phyloP scores from a whole-genome alignment of 192 early-diverging fungal species.

The Phlyctochytrium arcticum region DNA sequence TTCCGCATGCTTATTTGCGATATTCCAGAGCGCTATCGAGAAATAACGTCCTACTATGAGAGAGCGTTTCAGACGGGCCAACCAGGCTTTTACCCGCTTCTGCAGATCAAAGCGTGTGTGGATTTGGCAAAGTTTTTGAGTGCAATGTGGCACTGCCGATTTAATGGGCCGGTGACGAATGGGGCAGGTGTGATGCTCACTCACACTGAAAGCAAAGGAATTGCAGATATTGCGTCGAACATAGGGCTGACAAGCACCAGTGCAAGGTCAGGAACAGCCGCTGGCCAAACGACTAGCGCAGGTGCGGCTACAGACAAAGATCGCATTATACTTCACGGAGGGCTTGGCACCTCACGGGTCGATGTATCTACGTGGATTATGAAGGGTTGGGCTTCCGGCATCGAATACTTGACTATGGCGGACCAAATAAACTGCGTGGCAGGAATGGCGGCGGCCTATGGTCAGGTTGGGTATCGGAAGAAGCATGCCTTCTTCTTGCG shows the following conservation, averaged over 20 bases:
- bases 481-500: constrained; percentile 74
- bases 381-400: constrained; percentile 44
- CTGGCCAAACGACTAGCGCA: neutral
- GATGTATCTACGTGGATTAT: constrained; percentile 65
- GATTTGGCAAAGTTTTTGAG: constrained; percentile 64
- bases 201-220: constrained; percentile 21
- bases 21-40: constrained; percentile 64
- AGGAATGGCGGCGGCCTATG: constrained; percentile 56
- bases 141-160: constrained; percentile 35
- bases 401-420: constrained; percentile 51
- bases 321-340: constrained; percentile 13
- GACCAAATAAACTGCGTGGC: constrained; percentile 57
- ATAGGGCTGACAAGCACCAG: constrained; percentile 13
- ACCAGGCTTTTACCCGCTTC: constrained; percentile 47
- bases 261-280: constrained; percentile 7
- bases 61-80: constrained; percentile 27
- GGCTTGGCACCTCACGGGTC: constrained; percentile 14
- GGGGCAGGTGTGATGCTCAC: constrained; percentile 40
- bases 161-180: constrained; percentile 32
- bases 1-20: constrained; percentile 45
- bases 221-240: constrained; percentile 27
- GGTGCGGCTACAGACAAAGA: constrained; percentile 18
- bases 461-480: constrained; percentile 49
- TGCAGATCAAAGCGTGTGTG: constrained; percentile 63
- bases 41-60: constrained; percentile 61